Evolutionary conservation across 768 basidiomycete genomes (phyloP).

Genomic region (Mycena leptocephala): DNA sequence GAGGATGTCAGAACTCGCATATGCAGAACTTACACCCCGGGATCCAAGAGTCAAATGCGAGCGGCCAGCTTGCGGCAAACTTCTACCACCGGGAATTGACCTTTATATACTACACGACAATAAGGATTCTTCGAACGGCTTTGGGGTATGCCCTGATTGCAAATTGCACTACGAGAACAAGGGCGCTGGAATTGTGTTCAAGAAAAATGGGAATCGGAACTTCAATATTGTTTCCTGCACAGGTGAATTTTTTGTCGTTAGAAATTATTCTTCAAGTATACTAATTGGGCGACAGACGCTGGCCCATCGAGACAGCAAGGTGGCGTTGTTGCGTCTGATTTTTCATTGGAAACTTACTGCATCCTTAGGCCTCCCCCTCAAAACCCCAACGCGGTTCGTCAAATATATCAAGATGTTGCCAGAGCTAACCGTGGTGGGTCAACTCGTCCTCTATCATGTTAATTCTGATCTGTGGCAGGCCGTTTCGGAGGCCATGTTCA

Average conservation of each 20-base stretch:
- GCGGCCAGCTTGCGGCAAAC: too few relatives aligned
- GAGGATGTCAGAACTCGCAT: neutral
- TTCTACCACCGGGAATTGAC: neutral
- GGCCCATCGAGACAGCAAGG: neutral
- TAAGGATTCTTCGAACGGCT: neutral
- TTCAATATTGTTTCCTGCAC: neutral
- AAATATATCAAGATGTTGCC: neutral
- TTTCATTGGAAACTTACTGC: neutral
- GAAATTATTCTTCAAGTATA: too few relatives aligned
- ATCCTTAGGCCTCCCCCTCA: neutral
- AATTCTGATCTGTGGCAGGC: neutral
- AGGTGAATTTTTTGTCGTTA: neutral
- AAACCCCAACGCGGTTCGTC: too few relatives aligned
- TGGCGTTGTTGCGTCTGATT: too few relatives aligned
- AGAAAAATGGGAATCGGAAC: neutral
- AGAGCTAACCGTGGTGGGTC: neutral
- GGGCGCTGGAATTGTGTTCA: neutral
- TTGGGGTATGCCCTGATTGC: slow-evolving; percentile 2
- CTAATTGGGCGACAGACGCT: neutral
- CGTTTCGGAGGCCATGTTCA: neutral
- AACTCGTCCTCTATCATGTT: neutral
- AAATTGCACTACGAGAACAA: neutral
- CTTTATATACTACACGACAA: neutral
- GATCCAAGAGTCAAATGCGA: neutral
- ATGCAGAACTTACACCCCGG: neutral